These are phyloP conservation scores for Sungouiella thailandica DNA, from an alignment of 805 yeast genomes.

Conservation along the genomic window DNA sequence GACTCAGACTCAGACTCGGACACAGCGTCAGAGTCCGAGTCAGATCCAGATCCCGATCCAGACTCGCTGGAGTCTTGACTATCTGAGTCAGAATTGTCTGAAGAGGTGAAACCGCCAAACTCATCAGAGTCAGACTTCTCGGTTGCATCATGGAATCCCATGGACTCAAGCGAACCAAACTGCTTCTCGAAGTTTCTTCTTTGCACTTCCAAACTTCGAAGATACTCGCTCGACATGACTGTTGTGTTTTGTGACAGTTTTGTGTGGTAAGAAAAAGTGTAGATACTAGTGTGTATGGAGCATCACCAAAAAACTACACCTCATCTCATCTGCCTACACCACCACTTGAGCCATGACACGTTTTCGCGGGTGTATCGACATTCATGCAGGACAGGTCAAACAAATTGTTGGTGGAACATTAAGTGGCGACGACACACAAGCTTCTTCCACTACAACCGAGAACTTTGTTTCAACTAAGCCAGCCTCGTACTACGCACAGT, in stretches of 20 bases:
- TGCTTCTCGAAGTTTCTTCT: slow-evolving; percentile 58
- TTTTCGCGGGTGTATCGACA: slow-evolving; percentile 92
- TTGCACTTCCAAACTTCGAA: slow-evolving; percentile 44
- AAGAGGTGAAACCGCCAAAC: too few relatives aligned
- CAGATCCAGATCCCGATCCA: slow-evolving; percentile 2
- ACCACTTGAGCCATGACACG: slow-evolving; percentile 79
- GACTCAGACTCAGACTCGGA: slow-evolving; percentile 5
- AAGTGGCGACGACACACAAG: slow-evolving; percentile 44
- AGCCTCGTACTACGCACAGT: slow-evolving; percentile 65
- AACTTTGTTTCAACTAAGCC: slow-evolving; percentile 78
- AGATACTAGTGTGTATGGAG: too few relatives aligned
- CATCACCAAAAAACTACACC: too few relatives aligned
- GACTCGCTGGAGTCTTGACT: slow-evolving; percentile 3
- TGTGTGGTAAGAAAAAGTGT: background rate
- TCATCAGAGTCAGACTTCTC: background rate
- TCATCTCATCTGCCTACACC: too few relatives aligned
- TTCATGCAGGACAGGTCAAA: slow-evolving; percentile 91
- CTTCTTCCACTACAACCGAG: slow-evolving; percentile 27
- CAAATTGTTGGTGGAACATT: slow-evolving; percentile 96
- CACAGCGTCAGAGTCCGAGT: slow-evolving; percentile 9
- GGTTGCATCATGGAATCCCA: slow-evolving; percentile 45
- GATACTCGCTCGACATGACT: too few relatives aligned
- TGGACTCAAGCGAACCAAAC: slow-evolving; percentile 52
- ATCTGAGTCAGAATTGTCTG: background rate
- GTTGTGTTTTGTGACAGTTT: too few relatives aligned